A percentile compares a stretch with the other conserved stretches of the same genome.
Conservation (phyloP, 106 monocot species). For the Allium fistulosum region DNA sequence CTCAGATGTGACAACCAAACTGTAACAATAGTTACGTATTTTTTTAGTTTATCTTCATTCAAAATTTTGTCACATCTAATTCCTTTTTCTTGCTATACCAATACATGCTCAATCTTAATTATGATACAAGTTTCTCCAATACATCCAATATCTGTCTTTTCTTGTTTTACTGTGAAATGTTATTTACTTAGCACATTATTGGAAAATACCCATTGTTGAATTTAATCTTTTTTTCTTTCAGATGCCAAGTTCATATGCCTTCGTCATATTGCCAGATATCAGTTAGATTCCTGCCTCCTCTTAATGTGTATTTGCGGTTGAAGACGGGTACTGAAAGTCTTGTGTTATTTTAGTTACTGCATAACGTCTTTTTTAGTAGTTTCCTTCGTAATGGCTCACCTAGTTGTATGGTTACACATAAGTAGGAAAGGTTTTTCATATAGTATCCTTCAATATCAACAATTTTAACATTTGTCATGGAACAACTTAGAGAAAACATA, state of each 20-base stretch:
- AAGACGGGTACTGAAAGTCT: constrained; percentile 17
- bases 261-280: constrained; percentile 17
- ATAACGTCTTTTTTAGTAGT: background rate
- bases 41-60: no score
- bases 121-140: no score
- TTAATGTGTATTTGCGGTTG: constrained; percentile 15
- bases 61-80: no score
- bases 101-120: no score
- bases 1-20: no score
- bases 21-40: no score
- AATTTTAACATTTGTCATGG: background rate
- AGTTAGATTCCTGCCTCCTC: constrained; percentile 3
- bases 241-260: constrained; percentile 18
- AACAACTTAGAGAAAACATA: no score
- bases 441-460: background rate
- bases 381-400: background rate
- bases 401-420: background rate
- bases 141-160: no score
- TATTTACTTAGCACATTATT: no score
- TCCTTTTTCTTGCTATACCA: no score
- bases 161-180: no score
- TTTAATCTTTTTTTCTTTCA: constrained; percentile 14
- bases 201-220: no score
- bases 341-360: background rate
- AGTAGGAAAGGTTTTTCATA: background rate